Percentiles rank a stretch among this genome's conserved stretches.
These are phyloP conservation scores for Vaucheria bursata DNA, from an alignment of 352 stramenopile genomes.

Conservation along the genomic window DNA sequence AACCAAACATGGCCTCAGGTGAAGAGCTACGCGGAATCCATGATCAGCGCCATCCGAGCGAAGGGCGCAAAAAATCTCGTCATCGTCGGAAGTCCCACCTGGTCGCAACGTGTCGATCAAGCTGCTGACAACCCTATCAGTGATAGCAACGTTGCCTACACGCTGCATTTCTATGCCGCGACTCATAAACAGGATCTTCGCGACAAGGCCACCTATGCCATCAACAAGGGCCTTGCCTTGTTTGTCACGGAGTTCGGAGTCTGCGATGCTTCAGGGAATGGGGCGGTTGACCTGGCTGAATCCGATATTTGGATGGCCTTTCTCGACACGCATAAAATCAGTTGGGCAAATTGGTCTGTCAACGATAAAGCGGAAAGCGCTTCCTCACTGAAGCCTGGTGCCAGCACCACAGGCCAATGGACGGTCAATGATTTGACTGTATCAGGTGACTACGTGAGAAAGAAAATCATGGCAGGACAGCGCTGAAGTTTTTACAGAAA, in stretches of 20 bases:
- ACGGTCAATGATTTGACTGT: neutral
- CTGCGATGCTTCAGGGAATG: neutral
- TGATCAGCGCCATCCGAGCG: neutral
- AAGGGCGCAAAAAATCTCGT: neutral
- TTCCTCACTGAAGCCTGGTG: neutral
- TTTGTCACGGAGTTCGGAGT: neutral
- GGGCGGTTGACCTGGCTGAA: neutral
- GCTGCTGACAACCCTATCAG: neutral
- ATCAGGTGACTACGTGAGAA: neutral
- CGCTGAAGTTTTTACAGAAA: too few species aligned
- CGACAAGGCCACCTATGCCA: neutral
- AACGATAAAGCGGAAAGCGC: slow-evolving; percentile 7
- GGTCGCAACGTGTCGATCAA: neutral
- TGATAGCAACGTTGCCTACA: slow-evolving; percentile 9
- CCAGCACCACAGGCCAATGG: neutral
- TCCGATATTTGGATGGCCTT: slow-evolving; percentile 3
- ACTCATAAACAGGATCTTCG: neutral
- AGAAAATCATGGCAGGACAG: too few species aligned
- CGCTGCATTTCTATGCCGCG: slow-evolving; percentile 3
- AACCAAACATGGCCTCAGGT: neutral
- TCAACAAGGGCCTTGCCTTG: neutral
- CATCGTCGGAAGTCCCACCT: neutral
- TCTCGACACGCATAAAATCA: neutral
- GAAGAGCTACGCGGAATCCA: neutral
- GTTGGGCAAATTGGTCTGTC: neutral